phyloP scores from a whole-genome alignment of 176 grass and related monocot genomes.

The Lolium perenne region DNA sequence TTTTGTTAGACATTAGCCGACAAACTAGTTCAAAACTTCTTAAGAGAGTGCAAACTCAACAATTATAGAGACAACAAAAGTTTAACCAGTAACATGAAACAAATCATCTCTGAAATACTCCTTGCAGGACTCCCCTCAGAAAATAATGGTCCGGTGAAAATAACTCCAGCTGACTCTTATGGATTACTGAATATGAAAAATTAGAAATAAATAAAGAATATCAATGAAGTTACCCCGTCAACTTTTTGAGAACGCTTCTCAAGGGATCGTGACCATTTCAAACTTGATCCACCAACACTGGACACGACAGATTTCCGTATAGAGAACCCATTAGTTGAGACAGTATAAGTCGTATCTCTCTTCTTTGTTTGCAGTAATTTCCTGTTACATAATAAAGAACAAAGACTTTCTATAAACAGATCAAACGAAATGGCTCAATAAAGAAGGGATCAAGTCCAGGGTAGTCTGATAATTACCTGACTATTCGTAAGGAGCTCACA shows the following conservation, averaged over 20 bases:
- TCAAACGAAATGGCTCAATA: conserved; percentile 34
- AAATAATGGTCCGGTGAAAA: not conserved
- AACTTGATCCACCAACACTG: conserved; percentile 59
- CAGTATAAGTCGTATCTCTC: conserved; percentile 73
- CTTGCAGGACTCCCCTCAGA: not conserved
- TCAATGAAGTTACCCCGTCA: conserved; percentile 54
- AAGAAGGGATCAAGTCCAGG: conserved; percentile 13
- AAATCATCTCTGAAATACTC: conserved; percentile 12
- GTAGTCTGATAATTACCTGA: conserved; percentile 58
- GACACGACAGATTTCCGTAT: conserved; percentile 74
- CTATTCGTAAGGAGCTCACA: conserved; percentile 57
- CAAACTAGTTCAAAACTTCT: conserved; percentile 2
- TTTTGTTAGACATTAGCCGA: not conserved
- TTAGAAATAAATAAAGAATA: conserved; percentile 16
- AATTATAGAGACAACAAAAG: not conserved
- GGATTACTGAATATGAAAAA: conserved; percentile 24
- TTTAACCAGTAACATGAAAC: conserved; percentile 6
- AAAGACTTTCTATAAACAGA: conserved; percentile 33
- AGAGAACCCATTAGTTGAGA: conserved; percentile 89
- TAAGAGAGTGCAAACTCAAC: not conserved
- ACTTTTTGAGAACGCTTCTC: conserved; percentile 77
- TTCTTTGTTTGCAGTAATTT: conserved; percentile 81
- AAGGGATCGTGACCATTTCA: conserved; percentile 98
- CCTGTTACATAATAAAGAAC: conserved; percentile 44
- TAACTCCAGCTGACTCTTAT: not conserved